Evolutionary conservation across 352 stramenopile genomes (phyloP), one percentile per base, ranked within the genome.

Genomic region (Phytophthora lateralis): DNA sequence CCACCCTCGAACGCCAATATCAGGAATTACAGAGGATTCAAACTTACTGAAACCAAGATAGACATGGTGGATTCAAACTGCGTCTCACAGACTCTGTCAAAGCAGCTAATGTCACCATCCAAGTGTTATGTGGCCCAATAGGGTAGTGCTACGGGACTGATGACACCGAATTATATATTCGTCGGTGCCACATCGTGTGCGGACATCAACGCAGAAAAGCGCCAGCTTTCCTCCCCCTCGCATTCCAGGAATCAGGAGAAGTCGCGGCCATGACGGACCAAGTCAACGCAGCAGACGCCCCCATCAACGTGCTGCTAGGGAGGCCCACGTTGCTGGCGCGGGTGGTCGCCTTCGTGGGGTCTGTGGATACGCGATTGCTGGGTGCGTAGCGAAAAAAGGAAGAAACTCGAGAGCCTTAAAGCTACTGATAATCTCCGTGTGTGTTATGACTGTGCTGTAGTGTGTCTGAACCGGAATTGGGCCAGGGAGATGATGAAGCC

Each of bases 401-500:
- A 38, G 52, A 60, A 55, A 41, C 52, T n/a, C 37, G 57, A 56
- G 52, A 21, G 10, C 29, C 51, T 58, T 59, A 53, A 69, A 32
- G 21, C 9, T 41, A 14, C 38, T 44, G 17, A 42, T 18, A 18
- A 11, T 0, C 35, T 4, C 18, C 42, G 11, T 60, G 29, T 53
- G 15, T 62, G 21, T 10, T 24, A 29, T 34, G 7, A 43, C 34
- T 17, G 62, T 38, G 42, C 45, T 63, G 10, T 53, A 95, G 86
- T 93, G 43, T 82, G 66, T 27, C 30, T 93, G 47, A 93, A 81
- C 52, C 77, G 72, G 15, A 84, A 63, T 34, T 94, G 85, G 88
- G 83, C 88, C 12, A 76, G 84, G 21, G 85, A 92, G 50, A 76
- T 96, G 57, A 92, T 91, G 78, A 90, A 88, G 56, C 88, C 88